A percentile compares a stretch with the other conserved stretches of the same genome.
These are phyloP conservation scores for Sinapis alba DNA, from an alignment of 441 rosid species.

Conservation along the genomic window DNA sequence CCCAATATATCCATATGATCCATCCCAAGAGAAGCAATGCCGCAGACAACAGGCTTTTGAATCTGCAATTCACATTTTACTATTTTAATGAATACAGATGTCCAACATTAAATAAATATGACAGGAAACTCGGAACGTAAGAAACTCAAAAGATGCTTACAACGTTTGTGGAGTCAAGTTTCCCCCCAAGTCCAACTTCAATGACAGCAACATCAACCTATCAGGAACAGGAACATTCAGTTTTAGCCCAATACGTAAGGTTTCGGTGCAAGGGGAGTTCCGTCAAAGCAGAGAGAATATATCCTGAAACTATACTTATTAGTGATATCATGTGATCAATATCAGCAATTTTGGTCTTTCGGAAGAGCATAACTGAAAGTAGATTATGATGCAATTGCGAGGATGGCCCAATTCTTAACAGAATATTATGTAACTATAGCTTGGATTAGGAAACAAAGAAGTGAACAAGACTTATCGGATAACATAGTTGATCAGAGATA, in stretches of 20 bases:
- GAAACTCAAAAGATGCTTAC: conserved; percentile 46
- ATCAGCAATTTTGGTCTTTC: conserved; percentile 12
- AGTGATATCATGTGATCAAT: neutral
- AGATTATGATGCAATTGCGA: conserved; percentile 20
- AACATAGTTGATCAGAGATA: conserved; percentile 1
- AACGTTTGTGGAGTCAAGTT: conserved; percentile 81
- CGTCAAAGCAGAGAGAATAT: too few relatives aligned
- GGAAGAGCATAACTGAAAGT: neutral
- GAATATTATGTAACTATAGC: neutral
- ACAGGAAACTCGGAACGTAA: neutral
- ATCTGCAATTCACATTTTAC: conserved; percentile 53
- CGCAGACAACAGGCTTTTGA: conserved; percentile 80
- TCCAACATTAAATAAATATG: neutral
- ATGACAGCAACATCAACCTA: conserved; percentile 90
- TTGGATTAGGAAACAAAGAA: too few relatives aligned
- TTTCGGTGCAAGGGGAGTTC: conserved; percentile 4
- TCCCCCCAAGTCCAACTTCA: conserved; percentile 93
- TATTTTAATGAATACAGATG: neutral
- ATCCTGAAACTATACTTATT: too few relatives aligned
- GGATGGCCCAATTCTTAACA: neutral
- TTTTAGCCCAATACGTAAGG: neutral
- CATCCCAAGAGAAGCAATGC: conserved; percentile 86
- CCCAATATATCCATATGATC: conserved; percentile 83
- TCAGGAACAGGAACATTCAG: conserved; percentile 26
- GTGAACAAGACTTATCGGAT: neutral